Evolutionary conservation across 495 filamentous ascomycete genomes (phyloP).

Genomic region (Daldinia loculata): DNA sequence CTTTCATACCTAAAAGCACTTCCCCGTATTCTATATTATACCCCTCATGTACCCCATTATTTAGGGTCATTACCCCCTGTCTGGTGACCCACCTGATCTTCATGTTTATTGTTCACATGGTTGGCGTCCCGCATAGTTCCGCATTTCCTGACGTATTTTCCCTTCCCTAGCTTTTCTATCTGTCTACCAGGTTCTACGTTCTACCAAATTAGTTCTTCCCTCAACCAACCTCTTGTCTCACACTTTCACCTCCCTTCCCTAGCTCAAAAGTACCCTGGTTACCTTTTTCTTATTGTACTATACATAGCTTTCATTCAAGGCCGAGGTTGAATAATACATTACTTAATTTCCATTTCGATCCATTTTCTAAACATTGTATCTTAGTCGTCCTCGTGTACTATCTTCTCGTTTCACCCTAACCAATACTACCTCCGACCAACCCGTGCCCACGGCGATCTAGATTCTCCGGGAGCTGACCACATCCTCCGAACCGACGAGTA

Average conservation of each 20-base stretch:
- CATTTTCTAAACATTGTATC: not conserved
- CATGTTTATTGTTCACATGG: conserved; percentile 31
- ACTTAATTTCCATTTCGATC: not conserved
- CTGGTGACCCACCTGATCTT: conserved; percentile 24
- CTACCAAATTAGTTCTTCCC: not conserved
- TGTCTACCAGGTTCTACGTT: not conserved
- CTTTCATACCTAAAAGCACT: not conserved
- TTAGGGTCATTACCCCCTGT: conserved; percentile 11
- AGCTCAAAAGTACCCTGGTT: not conserved
- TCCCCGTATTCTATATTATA: conserved; percentile 17
- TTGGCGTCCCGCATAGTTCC: conserved; percentile 8
- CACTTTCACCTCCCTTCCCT: not conserved
- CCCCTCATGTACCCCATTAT: conserved; percentile 21
- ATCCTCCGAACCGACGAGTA: not conserved
- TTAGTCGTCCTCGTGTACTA: not conserved
- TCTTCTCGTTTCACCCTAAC: not conserved
- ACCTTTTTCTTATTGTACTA: not conserved
- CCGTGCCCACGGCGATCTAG: not conserved
- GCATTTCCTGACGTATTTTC: conserved; percentile 27
- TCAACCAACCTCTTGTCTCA: not conserved
- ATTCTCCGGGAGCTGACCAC: not conserved
- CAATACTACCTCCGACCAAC: not conserved
- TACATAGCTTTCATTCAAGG: not conserved
- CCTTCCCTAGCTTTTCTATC: not conserved
- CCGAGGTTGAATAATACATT: not conserved